Evolutionary conservation across 2,329 filamentous ascomycete genomes (phyloP).

Genomic region (Sclerotiophoma versabilis): DNA sequence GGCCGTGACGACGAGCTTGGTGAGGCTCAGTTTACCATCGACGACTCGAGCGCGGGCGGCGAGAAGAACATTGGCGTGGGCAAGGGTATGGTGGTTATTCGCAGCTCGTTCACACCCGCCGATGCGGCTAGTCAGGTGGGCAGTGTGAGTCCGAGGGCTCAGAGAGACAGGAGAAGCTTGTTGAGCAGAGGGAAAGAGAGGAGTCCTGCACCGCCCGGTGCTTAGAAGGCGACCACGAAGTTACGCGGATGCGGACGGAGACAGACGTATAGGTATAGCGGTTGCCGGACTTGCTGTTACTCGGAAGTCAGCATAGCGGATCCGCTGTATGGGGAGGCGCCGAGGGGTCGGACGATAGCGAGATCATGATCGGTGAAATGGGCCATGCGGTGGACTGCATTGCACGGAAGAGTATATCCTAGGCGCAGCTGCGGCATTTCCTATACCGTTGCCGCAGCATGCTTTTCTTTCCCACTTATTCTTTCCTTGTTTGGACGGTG

Average conservation of each 20-base stretch:
- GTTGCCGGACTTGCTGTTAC: background rate
- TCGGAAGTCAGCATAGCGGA: background rate
- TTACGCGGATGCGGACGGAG: too few relatives aligned
- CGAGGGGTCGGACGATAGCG: background rate
- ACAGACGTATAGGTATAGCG: background rate
- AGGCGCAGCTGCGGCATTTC: background rate
- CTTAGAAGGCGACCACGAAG: background rate
- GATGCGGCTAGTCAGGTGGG: conserved; percentile 48
- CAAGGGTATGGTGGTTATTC: conserved; percentile 72
- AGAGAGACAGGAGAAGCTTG: conserved; percentile 52
- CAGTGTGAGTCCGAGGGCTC: conserved; percentile 36
- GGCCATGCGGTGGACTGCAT: too few relatives aligned
- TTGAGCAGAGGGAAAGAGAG: conserved; percentile 53
- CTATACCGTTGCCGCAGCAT: background rate
- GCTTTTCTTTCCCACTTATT: background rate
- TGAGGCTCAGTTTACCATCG: conserved; percentile 89
- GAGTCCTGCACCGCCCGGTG: conserved; percentile 15
- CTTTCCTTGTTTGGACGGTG: background rate
- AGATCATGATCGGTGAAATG: background rate
- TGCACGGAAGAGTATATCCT: too few relatives aligned
- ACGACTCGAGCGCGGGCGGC: conserved; percentile 71
- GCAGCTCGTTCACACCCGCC: conserved; percentile 71
- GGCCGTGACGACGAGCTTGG: conserved; percentile 84
- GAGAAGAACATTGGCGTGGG: conserved; percentile 81
- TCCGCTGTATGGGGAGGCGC: background rate